These are phyloP conservation scores for Boletus reticulatus DNA, from an alignment of 768 basidiomycete species.

Conservation along the genomic window DNA sequence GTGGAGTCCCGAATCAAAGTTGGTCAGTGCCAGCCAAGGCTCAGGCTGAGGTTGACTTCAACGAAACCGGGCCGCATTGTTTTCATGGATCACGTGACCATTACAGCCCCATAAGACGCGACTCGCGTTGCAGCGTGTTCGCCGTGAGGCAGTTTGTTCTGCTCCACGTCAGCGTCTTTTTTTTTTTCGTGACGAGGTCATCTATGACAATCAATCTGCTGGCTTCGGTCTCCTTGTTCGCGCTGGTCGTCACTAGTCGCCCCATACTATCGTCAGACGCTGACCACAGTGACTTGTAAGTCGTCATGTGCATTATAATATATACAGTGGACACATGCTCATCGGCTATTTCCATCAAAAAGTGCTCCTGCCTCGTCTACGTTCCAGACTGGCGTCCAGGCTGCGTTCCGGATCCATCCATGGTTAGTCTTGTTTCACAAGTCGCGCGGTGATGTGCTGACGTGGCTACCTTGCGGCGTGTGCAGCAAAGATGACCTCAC, in stretches of 20 bases:
- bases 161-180: conserved; percentile 9
- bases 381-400: conserved; percentile 35
- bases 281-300: conserved; percentile 28
- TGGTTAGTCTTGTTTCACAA: conserved; percentile 32
- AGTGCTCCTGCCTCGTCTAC: conserved; percentile 14
- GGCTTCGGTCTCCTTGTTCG: conserved; percentile 39
- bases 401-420: conserved; percentile 35
- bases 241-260: conserved; percentile 44
- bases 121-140: conserved; percentile 15
- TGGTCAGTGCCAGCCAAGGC: neutral
- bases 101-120: conserved; percentile 20
- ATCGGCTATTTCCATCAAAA: conserved; percentile 8
- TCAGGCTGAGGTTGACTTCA: too few species aligned
- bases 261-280: conserved; percentile 32
- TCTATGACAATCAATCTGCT: conserved; percentile 39
- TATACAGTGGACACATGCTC: conserved; percentile 11
- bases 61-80: conserved; percentile 3
- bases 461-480: conserved; percentile 6
- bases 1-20: neutral
- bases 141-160: conserved; percentile 25
- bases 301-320: conserved; percentile 9
- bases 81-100: conserved; percentile 23
- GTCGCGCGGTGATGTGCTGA: conserved; percentile 7
- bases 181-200: conserved; percentile 1
- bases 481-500: conserved; percentile 17